Conservation (phyloP, 1,284 basidiomycete species). For the Clitocybe nebularis region DNA sequence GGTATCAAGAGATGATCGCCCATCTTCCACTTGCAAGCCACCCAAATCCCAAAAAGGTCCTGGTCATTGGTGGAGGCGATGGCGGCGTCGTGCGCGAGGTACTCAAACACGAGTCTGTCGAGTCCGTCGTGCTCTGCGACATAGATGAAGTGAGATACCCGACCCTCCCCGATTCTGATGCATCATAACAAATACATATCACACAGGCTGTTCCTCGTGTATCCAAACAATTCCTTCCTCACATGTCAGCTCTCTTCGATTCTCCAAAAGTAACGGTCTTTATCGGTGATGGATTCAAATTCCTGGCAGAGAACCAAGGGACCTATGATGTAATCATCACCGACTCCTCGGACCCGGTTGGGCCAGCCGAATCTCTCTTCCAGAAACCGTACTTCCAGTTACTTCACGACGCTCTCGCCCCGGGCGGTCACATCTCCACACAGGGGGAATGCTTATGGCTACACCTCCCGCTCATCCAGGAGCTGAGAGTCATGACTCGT, state of each 20-base stretch:
- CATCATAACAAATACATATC: too few species aligned
- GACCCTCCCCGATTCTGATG: too few species aligned
- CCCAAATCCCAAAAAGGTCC: constrained; percentile 93
- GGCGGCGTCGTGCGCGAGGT: constrained; percentile 97
- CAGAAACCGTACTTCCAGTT: constrained; percentile 97
- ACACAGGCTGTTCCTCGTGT: constrained; percentile 93
- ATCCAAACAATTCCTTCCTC: constrained; percentile 89
- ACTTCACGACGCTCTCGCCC: constrained; percentile 84
- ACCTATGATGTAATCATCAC: constrained; percentile 99
- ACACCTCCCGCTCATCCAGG: constrained; percentile 85
- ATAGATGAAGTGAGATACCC: constrained; percentile 94
- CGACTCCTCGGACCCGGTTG: constrained; percentile 97
- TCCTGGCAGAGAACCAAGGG: constrained; percentile 85
- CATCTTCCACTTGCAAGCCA: constrained; percentile 94
- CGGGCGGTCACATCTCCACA: constrained; percentile 92
- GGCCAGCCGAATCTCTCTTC: constrained; percentile 93
- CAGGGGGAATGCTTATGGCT: constrained; percentile 98
- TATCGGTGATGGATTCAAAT: constrained; percentile 97
- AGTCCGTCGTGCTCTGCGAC: constrained; percentile 94
- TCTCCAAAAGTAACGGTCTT: constrained; percentile 86
- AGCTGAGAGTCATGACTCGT: constrained; percentile 72
- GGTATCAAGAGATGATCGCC: constrained; percentile 99
- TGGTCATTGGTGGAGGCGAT: constrained; percentile 96
- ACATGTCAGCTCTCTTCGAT: constrained; percentile 86
- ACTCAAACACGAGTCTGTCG: constrained; percentile 90